Evolutionary conservation across 371 early-diverging fungal species (phyloP), one percentile per base, ranked within the genome.

Genomic region (Mucor mucedo): DNA sequence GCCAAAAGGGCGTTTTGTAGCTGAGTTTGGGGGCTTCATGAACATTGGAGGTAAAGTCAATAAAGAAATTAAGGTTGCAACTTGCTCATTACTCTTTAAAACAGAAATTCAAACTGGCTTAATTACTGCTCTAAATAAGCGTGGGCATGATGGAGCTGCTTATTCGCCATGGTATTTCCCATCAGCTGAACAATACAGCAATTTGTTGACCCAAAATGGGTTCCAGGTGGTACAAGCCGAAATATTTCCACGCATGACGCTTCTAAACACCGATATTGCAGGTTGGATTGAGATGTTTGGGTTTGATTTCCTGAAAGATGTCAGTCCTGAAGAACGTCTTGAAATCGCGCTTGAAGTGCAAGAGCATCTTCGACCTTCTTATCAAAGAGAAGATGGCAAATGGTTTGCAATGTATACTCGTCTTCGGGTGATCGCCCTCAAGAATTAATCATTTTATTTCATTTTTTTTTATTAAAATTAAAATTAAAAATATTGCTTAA

Each of bases 221-320:
- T 89, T 90, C 61, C 38, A 66, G 9, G 84, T 87, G 5, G 64
- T 73, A 7, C 55, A 56, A 0, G 79, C 80, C 45, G 74, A 76
- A 40, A 60, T 82, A 11, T 76, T 84, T 11, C 88, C 90, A 16
- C 79, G 90, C 2, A 71, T 73, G 29, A 89, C 90, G 1, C 61
- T 72, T 10, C 69, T 90, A 56, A 68, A 76, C 11, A 86, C 85
- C 1, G 84, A 85, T 62, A 50, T 89, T 10, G 72, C 65, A 9
- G 89, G 90, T 2, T 91, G 89, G 89, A 71, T 89, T n/a, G 80
- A 82, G 27, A 89, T 90, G 1, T 90, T 91, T 80, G 89, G 84
- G 0, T 82, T 84, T 40, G 30, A 66, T 39, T 85, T 87, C 64
- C 59, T 87, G 42, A 63, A 76, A 21, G 72, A 66, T 7, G 70